Evolutionary conservation across 495 filamentous ascomycete species (phyloP).

Genomic region (Saxophila tyrrhenica): DNA sequence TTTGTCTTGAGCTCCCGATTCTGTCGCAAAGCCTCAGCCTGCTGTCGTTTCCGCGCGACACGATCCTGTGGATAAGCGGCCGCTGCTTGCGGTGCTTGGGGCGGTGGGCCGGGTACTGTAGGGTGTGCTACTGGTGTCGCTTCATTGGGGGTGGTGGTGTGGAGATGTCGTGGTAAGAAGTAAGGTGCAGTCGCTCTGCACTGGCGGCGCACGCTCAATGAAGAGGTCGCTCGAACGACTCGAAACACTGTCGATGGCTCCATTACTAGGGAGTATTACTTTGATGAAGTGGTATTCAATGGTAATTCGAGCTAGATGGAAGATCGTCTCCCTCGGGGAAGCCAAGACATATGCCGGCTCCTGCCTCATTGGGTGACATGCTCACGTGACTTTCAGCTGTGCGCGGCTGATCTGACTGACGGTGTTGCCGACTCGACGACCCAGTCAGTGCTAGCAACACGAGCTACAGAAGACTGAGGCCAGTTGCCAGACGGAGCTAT

Average conservation of each 20-base stretch:
- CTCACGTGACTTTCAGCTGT: too few species aligned
- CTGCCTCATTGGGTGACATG: not conserved
- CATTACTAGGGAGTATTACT: too few species aligned
- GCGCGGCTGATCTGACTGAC: too few species aligned
- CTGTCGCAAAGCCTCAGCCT: constrained; percentile 41
- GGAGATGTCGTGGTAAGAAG: constrained; percentile 30
- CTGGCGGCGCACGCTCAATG: constrained; percentile 13
- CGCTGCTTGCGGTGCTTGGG: constrained; percentile 55
- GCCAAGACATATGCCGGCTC: not conserved
- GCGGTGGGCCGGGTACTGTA: constrained; percentile 75
- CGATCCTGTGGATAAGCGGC: constrained; percentile 40
- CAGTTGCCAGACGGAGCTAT: too few species aligned
- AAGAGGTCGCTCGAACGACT: constrained; percentile 15
- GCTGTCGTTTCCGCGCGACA: constrained; percentile 42
- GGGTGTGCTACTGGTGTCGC: constrained; percentile 53
- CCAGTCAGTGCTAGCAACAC: too few species aligned
- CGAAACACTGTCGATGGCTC: not conserved
- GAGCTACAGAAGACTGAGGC: too few species aligned
- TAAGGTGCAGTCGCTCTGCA: not conserved
- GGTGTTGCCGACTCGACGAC: too few species aligned
- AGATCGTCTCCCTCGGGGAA: not conserved
- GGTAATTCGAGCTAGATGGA: too few species aligned
- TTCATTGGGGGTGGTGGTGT: constrained; percentile 38
- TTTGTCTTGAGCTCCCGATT: constrained; percentile 37
- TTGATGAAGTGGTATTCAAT: too few species aligned